A percentile compares a stretch with the other conserved stretches of the same genome.
phyloP scores from a whole-genome alignment of 192 early-diverging fungal species.

The Diversispora epigaea region DNA sequence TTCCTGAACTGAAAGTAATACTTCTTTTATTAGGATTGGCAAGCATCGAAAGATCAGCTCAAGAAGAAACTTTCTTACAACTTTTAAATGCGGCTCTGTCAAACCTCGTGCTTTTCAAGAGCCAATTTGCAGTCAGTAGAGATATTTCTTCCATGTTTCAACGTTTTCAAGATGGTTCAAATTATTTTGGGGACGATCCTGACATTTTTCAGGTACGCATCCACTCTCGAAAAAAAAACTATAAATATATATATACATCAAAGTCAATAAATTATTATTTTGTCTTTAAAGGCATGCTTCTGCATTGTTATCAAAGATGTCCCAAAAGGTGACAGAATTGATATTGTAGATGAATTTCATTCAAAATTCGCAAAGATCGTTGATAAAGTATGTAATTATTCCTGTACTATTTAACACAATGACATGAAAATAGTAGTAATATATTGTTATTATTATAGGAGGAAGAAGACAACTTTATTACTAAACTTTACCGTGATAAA shows the following conservation, averaged over 20 bases:
- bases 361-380: slow-evolving; percentile 30
- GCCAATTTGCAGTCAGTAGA: slow-evolving; percentile 29
- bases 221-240: background rate
- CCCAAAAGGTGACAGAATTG: slow-evolving; percentile 16
- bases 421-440: too few relatives aligned
- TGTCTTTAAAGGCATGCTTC: slow-evolving; percentile 13
- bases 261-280: background rate
- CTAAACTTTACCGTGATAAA: slow-evolving; percentile 29
- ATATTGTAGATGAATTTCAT: slow-evolving; percentile 28
- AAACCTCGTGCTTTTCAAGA: slow-evolving; percentile 34
- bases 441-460: slow-evolving; percentile 9
- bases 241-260: background rate
- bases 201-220: slow-evolving; percentile 27
- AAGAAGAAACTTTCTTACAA: slow-evolving; percentile 23
- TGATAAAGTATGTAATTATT: background rate
- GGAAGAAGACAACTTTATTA: slow-evolving; percentile 33
- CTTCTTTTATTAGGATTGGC: slow-evolving; percentile 4
- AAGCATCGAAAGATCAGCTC: slow-evolving; percentile 32
- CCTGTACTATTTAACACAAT: background rate
- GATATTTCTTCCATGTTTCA: slow-evolving; percentile 37
- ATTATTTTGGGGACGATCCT: slow-evolving; percentile 28
- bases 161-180: slow-evolving; percentile 30
- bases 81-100: slow-evolving; percentile 26
- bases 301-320: slow-evolving; percentile 37
- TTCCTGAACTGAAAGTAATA: background rate